Evolutionary conservation across 805 yeast genomes (phyloP).

Genomic region (Ogataea nitratoaversa): DNA sequence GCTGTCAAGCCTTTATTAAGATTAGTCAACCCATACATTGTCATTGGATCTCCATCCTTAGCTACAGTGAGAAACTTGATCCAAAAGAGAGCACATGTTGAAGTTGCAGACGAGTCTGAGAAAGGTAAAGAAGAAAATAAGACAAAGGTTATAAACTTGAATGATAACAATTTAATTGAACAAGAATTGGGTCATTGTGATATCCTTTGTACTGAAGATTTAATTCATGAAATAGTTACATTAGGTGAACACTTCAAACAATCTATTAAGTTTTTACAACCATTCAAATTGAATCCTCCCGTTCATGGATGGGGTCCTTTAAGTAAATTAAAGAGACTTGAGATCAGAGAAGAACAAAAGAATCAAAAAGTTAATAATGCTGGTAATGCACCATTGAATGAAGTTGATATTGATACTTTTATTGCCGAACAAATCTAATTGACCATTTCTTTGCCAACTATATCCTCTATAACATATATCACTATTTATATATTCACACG

Average conservation of each 20-base stretch:
- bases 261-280: constrained; percentile 59
- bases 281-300: constrained; percentile 66
- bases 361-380: constrained; percentile 49
- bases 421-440: constrained; percentile 61
- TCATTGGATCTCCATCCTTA: constrained; percentile 71
- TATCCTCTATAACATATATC: no score
- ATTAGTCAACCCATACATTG: constrained; percentile 67
- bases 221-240: constrained; percentile 63
- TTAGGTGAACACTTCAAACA: constrained; percentile 62
- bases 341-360: constrained; percentile 48
- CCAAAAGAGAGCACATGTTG: constrained; percentile 70
- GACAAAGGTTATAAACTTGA: constrained; percentile 41
- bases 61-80: constrained; percentile 66
- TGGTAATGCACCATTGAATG: constrained; percentile 60
- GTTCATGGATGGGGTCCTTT: constrained; percentile 73
- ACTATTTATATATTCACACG: not conserved
- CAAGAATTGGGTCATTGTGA: constrained; percentile 67
- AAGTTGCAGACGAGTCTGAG: constrained; percentile 27
- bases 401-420: constrained; percentile 69
- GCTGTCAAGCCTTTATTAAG: constrained; percentile 61
- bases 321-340: constrained; percentile 61
- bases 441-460: no score
- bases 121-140: constrained; percentile 23
- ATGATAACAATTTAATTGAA: constrained; percentile 73
- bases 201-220: constrained; percentile 74